Percentiles rank a stretch among this genome's conserved stretches.
These are phyloP conservation scores for Heterobasidion irregulare DNA, from an alignment of 1,284 basidiomycete species.

Conservation along the genomic window DNA sequence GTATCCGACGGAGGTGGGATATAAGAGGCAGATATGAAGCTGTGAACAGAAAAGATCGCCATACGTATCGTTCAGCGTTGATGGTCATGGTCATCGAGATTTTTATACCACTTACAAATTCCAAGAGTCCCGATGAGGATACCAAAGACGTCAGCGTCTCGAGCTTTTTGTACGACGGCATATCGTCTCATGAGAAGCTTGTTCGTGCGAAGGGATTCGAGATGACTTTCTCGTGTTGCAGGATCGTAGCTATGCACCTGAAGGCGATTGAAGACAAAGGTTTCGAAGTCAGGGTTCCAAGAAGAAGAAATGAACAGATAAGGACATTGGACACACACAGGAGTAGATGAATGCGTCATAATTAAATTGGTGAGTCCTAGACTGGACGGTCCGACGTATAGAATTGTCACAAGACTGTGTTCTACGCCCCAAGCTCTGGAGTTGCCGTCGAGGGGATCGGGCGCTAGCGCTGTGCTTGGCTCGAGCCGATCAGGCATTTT, in stretches of 20 bases:
- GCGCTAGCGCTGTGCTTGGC: not conserved
- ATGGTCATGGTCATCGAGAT: not conserved
- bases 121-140: constrained; percentile 95
- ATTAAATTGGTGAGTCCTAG: constrained; percentile 38
- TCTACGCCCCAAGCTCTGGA: too few species aligned
- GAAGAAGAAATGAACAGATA: constrained; percentile 12
- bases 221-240: constrained; percentile 28
- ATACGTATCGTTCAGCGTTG: not conserved
- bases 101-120: constrained; percentile 47
- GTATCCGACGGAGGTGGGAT: constrained; percentile 60
- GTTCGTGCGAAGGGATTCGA: constrained; percentile 68
- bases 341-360: constrained; percentile 58
- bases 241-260: constrained; percentile 81
- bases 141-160: constrained; percentile 91
- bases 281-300: not conserved
- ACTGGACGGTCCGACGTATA: constrained; percentile 23
- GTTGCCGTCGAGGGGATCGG: not conserved
- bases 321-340: constrained; percentile 31
- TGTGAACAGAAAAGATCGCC: constrained; percentile 16
- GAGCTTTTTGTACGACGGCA: constrained; percentile 79
- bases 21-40: constrained; percentile 82
- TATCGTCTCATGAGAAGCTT: constrained; percentile 90
- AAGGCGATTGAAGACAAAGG: not conserved
- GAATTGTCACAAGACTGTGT: constrained; percentile 17
- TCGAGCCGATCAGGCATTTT: constrained; percentile 5